Evolutionary conservation across 164 flowering plant genomes (phyloP), one percentile per base, ranked within the genome.

Genomic region (Magnolia sinica): DNA sequence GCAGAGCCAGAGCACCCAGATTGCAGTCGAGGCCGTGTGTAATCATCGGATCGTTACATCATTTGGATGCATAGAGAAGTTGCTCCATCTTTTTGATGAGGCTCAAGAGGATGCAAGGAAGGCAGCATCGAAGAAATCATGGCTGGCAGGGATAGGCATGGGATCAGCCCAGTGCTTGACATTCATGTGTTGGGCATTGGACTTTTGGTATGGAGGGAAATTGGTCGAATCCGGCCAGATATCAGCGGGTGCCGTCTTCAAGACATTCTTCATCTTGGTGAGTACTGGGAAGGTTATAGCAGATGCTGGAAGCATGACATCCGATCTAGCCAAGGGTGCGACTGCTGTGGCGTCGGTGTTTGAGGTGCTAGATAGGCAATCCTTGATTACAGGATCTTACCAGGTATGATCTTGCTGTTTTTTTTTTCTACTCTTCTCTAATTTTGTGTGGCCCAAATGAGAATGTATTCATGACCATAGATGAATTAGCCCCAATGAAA

Each of bases 251-350:
- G 97, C 88, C 68, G 97, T 95, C 20, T 95, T 95, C 82, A 91
- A 90, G 83, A 95, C 97, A 4, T 95, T 93, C 79, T 91, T 93
- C 82, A 83, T 95, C 22, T 78, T 93, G 82, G 97, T 95, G 0
- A 93, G 97, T 78, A 95, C 97, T 1, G 97, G 98, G 0, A 93
- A 90, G 77, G 97, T 95, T 24, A 91, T 95, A 45, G 98, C 98
- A 7, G 97, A 95, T 0, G 97, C 98, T 6, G 98, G 98, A 16
- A 95, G 97, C 84, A 95, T 93, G 98, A 95, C 98, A 0, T 87
- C 97, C n/a, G 98, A 93, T 77, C 79, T 95, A 23, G 97, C 97
- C 31, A 93, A 88, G 79, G 95, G 98, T 2, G 87, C 98, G 1
- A 80, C 91, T 0, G 95, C 97, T 1, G 85, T 95, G 8, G 89